A percentile compares a stretch with the other conserved stretches of the same genome.
Conservation (phyloP, 768 basidiomycete genomes). For the Termitomyces sp. region DNA sequence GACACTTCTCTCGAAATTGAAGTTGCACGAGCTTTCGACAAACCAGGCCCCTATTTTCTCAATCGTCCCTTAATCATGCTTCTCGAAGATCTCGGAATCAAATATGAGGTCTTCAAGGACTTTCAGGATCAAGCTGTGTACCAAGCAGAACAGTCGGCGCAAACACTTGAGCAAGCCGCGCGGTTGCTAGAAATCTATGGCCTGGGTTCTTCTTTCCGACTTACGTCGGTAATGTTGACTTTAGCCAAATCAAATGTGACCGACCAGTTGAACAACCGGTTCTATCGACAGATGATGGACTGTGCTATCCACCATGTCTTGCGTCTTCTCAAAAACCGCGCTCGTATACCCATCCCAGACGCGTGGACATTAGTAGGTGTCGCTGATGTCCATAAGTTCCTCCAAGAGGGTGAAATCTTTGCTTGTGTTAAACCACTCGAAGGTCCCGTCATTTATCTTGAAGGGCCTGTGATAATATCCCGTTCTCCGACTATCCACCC, state of each 20-base stretch:
- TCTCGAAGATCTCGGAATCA: constrained; percentile 52
- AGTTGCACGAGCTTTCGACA: constrained; percentile 59
- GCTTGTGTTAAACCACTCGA: constrained; percentile 45
- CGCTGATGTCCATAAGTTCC: constrained; percentile 53
- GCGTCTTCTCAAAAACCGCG: constrained; percentile 56
- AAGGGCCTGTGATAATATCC: constrained; percentile 51
- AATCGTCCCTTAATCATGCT: constrained; percentile 70
- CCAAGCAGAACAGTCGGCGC: constrained; percentile 36
- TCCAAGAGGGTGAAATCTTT: constrained; percentile 54
- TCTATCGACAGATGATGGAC: constrained; percentile 47
- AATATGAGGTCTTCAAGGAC: constrained; percentile 42
- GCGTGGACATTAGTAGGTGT: constrained; percentile 69
- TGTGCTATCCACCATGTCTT: constrained; percentile 59
- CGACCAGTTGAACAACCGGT: constrained; percentile 30
- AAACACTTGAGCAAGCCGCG: constrained; percentile 39
- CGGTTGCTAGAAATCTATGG: constrained; percentile 49
- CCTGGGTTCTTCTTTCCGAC: constrained; percentile 49
- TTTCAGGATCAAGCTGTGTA: constrained; percentile 48
- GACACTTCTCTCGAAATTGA: constrained; percentile 46
- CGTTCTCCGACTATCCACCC: constrained; percentile 68
- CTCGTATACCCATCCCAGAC: constrained; percentile 59
- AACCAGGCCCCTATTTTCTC: constrained; percentile 48
- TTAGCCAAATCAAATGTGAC: constrained; percentile 42
- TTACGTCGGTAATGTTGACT: constrained; percentile 45
- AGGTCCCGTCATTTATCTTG: constrained; percentile 35